Percentiles rank a stretch among this genome's conserved stretches.
Conservation (phyloP, 1,284 basidiomycete species). For the Malassezia restricta region DNA sequence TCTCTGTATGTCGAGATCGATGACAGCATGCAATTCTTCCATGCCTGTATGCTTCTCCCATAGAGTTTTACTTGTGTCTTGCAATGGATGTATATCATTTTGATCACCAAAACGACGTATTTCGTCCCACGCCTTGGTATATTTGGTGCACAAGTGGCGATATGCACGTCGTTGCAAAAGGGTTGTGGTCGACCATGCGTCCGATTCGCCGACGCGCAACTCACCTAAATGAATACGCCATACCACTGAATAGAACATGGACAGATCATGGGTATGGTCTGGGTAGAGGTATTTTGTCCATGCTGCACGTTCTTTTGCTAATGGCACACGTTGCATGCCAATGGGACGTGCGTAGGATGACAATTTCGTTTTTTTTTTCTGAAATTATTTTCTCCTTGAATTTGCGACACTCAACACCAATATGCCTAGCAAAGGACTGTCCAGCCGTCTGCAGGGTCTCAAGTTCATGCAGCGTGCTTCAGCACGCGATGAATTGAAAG, state of each 20-base stretch:
- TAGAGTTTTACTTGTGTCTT: neutral
- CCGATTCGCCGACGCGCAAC: neutral
- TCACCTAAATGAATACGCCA: constrained; percentile 5
- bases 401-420: neutral
- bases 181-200: neutral
- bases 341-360: neutral
- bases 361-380: neutral
- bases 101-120: neutral
- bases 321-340: neutral
- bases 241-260: neutral
- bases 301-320: neutral
- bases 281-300: too few relatives aligned
- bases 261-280: too few relatives aligned
- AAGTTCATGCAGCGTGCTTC: constrained; percentile 16
- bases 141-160: constrained; percentile 2
- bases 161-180: constrained; percentile 12
- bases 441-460: constrained; percentile 16
- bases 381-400: neutral
- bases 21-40: neutral
- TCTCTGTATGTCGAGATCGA: constrained; percentile 7
- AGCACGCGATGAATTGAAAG: neutral
- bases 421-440: constrained; percentile 1
- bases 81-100: constrained; percentile 3
- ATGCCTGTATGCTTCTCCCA: neutral
- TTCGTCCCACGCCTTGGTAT: neutral